Conservation (phyloP, 805 yeast species). For the Alloascoidea hylecoeti region DNA sequence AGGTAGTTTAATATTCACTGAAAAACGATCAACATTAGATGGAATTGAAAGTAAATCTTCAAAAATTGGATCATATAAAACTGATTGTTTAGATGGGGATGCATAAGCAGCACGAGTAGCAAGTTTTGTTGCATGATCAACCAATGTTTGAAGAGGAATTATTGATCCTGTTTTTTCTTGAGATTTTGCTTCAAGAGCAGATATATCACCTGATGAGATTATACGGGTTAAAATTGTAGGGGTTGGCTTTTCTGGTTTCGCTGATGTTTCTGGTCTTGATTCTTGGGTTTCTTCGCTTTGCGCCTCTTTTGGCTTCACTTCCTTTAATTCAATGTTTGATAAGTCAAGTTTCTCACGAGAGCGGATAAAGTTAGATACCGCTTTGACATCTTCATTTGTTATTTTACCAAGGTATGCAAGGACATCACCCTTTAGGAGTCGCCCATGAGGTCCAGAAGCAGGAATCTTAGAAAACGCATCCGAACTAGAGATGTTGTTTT, state of each 20-base stretch:
- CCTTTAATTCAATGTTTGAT: constrained; percentile 39
- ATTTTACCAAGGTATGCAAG: constrained; percentile 71
- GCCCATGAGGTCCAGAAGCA: constrained; percentile 84
- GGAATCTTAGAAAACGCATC: constrained; percentile 61
- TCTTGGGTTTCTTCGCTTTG: too few relatives aligned
- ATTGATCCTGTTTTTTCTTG: background rate
- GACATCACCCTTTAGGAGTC: constrained; percentile 84
- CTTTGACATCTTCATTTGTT: constrained; percentile 33
- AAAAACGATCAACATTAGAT: constrained; percentile 6
- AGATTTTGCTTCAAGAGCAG: background rate
- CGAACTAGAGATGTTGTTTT: constrained; percentile 45
- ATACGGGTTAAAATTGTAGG: constrained; percentile 2
- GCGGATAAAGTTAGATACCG: constrained; percentile 41
- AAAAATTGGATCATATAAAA: constrained; percentile 7
- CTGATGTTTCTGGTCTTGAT: constrained; percentile 5
- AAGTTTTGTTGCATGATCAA: background rate
- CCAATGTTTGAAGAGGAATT: background rate
- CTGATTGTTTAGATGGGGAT: background rate
- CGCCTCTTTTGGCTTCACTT: background rate
- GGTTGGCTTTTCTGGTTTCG: background rate
- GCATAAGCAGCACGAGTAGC: background rate
- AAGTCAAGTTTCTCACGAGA: constrained; percentile 54
- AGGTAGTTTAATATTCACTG: background rate
- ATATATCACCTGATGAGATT: background rate
- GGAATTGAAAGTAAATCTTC: constrained; percentile 20